These are phyloP conservation scores for Cardiospermum halicacabum DNA, from an alignment of 345 rosid species.

Conservation along the genomic window DNA sequence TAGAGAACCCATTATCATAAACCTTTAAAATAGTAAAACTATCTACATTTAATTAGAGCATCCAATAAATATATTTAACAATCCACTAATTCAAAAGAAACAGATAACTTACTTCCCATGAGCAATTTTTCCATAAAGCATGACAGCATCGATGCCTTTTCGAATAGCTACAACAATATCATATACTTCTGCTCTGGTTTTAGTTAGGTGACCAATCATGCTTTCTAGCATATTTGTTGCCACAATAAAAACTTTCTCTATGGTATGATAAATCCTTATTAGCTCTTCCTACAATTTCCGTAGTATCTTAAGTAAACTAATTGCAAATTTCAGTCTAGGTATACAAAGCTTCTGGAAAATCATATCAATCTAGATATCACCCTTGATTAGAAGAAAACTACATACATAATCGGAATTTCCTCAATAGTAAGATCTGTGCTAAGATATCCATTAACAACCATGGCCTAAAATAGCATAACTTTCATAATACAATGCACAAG, in stretches of 20 bases:
- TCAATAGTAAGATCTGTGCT: conserved; percentile 99
- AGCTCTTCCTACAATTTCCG: conserved; percentile 65
- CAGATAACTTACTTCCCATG: conserved; percentile 77
- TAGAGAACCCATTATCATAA: conserved; percentile 15
- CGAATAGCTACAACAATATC: conserved; percentile 98
- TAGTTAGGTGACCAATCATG: conserved; percentile 98
- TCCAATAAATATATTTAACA: neutral
- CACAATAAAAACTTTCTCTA: conserved; percentile 98
- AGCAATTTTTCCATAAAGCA: conserved; percentile 99
- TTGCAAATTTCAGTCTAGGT: conserved; percentile 2
- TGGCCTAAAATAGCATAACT: conserved; percentile 50
- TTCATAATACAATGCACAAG: too few species aligned
- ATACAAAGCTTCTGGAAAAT: too few species aligned
- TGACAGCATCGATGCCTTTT: conserved; percentile 95
- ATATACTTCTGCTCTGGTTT: conserved; percentile 97
- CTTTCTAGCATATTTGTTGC: conserved; percentile 99
- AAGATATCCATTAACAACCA: conserved; percentile 99
- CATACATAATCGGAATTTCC: conserved; percentile 98
- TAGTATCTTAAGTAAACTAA: conserved; percentile 9
- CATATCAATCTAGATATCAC: too few species aligned
- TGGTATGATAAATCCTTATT: conserved; percentile 87
- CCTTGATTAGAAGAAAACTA: conserved; percentile 26
- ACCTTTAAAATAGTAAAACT: neutral
- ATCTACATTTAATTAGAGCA: neutral
- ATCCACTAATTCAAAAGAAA: conserved; percentile 1